These are phyloP conservation scores for Eucalyptus marginata DNA, from an alignment of 345 rosid species.

Conservation along the genomic window DNA sequence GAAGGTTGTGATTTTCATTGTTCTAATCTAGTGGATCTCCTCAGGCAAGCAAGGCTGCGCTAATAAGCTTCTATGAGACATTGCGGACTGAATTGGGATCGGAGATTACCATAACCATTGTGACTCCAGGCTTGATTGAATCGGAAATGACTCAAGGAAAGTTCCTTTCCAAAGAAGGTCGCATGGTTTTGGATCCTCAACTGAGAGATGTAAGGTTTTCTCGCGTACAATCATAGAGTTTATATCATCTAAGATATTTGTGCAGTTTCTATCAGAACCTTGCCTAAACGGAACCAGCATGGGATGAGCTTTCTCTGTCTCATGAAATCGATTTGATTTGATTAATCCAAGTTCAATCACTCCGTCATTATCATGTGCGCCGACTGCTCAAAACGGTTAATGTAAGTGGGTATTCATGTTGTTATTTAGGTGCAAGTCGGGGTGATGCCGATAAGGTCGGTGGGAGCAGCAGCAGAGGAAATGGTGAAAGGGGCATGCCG, in stretches of 20 bases:
- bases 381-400: not conserved
- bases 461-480: slow-evolving; percentile 16
- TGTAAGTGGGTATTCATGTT: not conserved
- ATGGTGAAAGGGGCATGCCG: slow-evolving; percentile 44
- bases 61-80: slow-evolving; percentile 41
- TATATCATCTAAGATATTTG: not conserved
- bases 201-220: not conserved
- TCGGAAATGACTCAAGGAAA: slow-evolving; percentile 20
- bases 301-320: not conserved
- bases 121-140: slow-evolving; percentile 47
- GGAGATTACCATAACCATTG: slow-evolving; percentile 32
- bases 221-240: not conserved
- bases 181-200: not conserved
- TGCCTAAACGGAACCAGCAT: not conserved
- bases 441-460: slow-evolving; percentile 6
- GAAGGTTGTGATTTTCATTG: not conserved
- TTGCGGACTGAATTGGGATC: slow-evolving; percentile 44
- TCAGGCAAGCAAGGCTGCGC: slow-evolving; percentile 67
- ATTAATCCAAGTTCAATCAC: not conserved
- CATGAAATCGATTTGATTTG: not conserved
- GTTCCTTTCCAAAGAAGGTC: not conserved
- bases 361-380: not conserved
- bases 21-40: not conserved
- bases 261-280: not conserved
- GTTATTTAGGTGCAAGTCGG: slow-evolving; percentile 3